These are phyloP conservation scores for Candida incommunis DNA, from an alignment of 805 yeast species.

Conservation along the genomic window DNA sequence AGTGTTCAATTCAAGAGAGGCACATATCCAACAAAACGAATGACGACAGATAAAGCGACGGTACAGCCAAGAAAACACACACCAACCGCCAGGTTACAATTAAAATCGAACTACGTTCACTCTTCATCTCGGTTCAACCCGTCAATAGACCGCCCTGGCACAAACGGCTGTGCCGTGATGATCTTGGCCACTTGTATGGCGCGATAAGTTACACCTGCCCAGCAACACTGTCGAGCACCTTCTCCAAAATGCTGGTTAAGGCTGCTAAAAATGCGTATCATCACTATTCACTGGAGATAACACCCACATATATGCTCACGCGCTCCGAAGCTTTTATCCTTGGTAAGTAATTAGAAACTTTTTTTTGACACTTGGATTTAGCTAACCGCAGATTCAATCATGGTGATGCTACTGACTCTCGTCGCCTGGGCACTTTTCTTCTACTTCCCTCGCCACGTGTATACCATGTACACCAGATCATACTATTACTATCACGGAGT, in stretches of 20 bases:
- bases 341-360: background rate
- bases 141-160: too few species aligned
- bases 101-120: too few species aligned
- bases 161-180: too few species aligned
- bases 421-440: constrained; percentile 7
- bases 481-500: constrained; percentile 6
- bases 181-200: too few species aligned
- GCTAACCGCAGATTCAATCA: constrained; percentile 1
- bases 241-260: background rate
- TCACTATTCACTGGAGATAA: background rate
- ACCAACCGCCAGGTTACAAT: too few species aligned
- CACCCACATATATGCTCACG: background rate
- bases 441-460: constrained; percentile 2
- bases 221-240: too few species aligned
- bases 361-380: background rate
- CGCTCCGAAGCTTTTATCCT: background rate
- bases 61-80: too few species aligned
- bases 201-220: too few species aligned
- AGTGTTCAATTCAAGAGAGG: too few species aligned
- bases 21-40: too few species aligned
- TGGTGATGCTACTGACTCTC: constrained; percentile 4
- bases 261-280: background rate
- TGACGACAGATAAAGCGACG: too few species aligned
- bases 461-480: constrained; percentile 2
- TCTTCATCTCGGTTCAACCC: too few species aligned